These are phyloP conservation scores for Sequoia sempervirens DNA, from an alignment of 75 land plant species.

Conservation along the genomic window DNA sequence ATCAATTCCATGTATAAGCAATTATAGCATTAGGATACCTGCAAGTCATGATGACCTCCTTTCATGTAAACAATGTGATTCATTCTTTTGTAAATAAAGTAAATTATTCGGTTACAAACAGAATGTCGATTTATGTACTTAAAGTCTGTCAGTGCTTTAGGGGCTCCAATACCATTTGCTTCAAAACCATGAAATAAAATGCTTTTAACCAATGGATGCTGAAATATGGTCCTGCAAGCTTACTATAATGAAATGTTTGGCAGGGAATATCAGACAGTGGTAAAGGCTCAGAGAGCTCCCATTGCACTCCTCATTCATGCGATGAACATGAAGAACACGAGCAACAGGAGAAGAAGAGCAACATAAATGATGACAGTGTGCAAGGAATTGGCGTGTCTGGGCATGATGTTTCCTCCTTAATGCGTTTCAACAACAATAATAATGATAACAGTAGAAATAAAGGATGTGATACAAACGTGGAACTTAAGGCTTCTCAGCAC, in stretches of 20 bases:
- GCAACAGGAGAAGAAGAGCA: background rate
- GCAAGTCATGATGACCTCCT: background rate
- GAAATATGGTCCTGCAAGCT: background rate
- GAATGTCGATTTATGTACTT: slow-evolving; percentile 3
- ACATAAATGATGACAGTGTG: background rate
- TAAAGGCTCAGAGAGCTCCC: slow-evolving; percentile 7
- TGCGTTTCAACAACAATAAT: background rate
- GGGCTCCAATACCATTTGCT: background rate
- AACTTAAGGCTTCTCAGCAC: background rate
- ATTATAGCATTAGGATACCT: background rate
- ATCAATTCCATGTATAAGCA: background rate
- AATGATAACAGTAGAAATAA: background rate
- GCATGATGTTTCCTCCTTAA: background rate
- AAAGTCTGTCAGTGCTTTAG: background rate
- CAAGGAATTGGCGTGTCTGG: background rate
- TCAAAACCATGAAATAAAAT: background rate
- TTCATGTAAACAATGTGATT: slow-evolving; percentile 1
- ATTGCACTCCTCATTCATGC: slow-evolving; percentile 12
- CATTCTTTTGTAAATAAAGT: background rate
- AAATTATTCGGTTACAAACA: slow-evolving; percentile 7
- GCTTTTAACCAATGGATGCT: background rate
- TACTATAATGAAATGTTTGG: background rate
- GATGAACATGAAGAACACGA: slow-evolving; percentile 11
- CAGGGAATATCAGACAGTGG: slow-evolving; percentile 16
- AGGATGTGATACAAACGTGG: background rate